Evolutionary conservation across 2,329 filamentous ascomycete species (phyloP).

Genomic region (Ascosphaera acerosa): DNA sequence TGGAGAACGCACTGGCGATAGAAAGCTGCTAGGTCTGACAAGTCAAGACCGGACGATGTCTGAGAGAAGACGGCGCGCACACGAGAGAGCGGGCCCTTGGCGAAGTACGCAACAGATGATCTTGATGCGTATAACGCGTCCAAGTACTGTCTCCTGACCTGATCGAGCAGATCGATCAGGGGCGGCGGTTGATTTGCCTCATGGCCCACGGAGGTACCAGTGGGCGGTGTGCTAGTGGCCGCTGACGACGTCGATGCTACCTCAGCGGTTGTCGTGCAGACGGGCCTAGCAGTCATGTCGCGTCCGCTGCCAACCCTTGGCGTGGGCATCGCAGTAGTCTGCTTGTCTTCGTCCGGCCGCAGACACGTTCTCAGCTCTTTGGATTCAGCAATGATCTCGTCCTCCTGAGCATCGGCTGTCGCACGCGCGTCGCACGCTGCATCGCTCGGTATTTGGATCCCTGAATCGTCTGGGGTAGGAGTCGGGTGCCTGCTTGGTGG

Average conservation of each 20-base stretch:
- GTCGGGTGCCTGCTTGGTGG: background rate
- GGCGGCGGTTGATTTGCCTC: conserved; percentile 9
- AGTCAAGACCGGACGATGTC: conserved; percentile 7
- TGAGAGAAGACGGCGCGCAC: conserved; percentile 17
- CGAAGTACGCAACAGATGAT: conserved; percentile 25
- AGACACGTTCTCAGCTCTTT: background rate
- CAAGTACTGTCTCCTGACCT: conserved; percentile 17
- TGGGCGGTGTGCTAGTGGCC: background rate
- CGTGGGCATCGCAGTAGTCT: background rate
- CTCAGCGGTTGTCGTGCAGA: background rate
- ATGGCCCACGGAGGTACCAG: background rate
- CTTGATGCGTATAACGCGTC: conserved; percentile 18
- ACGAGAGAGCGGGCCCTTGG: conserved; percentile 24
- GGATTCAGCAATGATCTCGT: background rate
- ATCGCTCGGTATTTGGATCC: no score
- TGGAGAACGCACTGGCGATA: conserved; percentile 20
- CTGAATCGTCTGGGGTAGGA: background rate
- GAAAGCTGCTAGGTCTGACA: conserved; percentile 12
- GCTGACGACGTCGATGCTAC: background rate
- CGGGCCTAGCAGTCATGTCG: background rate
- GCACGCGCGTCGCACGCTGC: background rate
- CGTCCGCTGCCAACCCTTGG: background rate
- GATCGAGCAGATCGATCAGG: conserved; percentile 13
- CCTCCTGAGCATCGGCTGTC: background rate
- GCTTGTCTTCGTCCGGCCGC: background rate